A percentile compares a stretch with the other conserved stretches of the same genome.
Evolutionary conservation across 108 stramenopile species (phyloP).

Genomic region (Parmales sp.): DNA sequence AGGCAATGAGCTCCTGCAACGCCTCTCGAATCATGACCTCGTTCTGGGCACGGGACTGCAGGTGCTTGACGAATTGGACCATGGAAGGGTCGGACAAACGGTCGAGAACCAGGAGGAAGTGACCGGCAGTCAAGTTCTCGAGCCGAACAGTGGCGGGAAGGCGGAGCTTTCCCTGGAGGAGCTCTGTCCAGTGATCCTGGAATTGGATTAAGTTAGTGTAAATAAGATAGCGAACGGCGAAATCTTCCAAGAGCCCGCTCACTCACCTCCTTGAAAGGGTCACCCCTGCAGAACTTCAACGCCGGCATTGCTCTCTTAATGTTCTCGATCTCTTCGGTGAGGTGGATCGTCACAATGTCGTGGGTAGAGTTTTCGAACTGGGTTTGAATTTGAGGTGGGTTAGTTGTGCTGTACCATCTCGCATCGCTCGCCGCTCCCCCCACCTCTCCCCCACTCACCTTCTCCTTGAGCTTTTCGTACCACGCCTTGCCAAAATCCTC

Average conservation of each 20-base stretch:
- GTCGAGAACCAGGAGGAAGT: constrained; percentile 36
- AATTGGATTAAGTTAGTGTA: too few species aligned
- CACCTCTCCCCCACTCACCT: constrained; percentile 10
- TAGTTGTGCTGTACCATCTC: too few species aligned
- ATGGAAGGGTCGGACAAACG: constrained; percentile 27
- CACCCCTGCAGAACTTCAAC: constrained; percentile 48
- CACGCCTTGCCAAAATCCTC: constrained; percentile 44
- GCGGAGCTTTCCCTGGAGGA: constrained; percentile 49
- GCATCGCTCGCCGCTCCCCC: too few species aligned
- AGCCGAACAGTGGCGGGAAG: constrained; percentile 28
- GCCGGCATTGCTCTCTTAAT: constrained; percentile 38
- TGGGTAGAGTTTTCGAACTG: background rate
- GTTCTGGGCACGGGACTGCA: constrained; percentile 45
- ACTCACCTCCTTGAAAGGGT: constrained; percentile 57
- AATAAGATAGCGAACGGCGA: too few species aligned
- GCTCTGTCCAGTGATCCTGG: constrained; percentile 50
- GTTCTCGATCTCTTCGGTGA: constrained; percentile 26
- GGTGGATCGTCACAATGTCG: constrained; percentile 22
- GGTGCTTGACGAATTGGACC: constrained; percentile 46
- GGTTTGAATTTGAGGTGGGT: too few species aligned
- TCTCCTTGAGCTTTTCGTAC: constrained; percentile 34
- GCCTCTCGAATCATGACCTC: constrained; percentile 56
- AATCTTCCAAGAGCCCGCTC: too few species aligned
- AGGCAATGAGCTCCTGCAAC: constrained; percentile 44
- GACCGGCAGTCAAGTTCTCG: constrained; percentile 40